Conservation (phyloP, 768 basidiomycete genomes). For the Tricholoma matsutake region DNA sequence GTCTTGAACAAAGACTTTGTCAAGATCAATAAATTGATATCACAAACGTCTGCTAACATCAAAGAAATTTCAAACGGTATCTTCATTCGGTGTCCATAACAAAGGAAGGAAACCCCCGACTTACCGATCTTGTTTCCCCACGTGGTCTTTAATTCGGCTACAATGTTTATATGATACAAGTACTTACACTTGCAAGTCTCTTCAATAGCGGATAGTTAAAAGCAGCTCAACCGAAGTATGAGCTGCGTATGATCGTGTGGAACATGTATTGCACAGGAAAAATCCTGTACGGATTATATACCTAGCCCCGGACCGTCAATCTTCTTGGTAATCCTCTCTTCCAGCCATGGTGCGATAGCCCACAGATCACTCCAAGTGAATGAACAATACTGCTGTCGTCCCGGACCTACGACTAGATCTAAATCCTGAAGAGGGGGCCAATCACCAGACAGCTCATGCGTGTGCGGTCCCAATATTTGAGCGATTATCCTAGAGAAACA, state of each 20-base stretch:
- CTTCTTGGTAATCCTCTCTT: slow-evolving; percentile 56
- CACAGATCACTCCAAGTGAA: slow-evolving; percentile 68
- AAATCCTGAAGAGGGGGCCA: slow-evolving; percentile 41
- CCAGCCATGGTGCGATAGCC: slow-evolving; percentile 79
- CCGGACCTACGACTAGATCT: slow-evolving; percentile 44
- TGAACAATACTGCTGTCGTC: slow-evolving; percentile 62
- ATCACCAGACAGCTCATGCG: slow-evolving; percentile 33
- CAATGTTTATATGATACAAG: too few species aligned
- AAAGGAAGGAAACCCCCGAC: slow-evolving; percentile 11
- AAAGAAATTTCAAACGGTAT: slow-evolving; percentile 6
- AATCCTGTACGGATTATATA: slow-evolving; percentile 24
- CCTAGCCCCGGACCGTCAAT: slow-evolving; percentile 76
- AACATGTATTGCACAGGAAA: not conserved
- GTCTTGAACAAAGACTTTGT: slow-evolving; percentile 7
- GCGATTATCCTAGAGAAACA: slow-evolving; percentile 50
- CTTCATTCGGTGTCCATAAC: slow-evolving; percentile 5
- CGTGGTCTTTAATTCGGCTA: slow-evolving; percentile 8
- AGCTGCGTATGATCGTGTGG: not conserved
- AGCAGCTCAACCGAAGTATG: not conserved
- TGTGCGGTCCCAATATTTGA: slow-evolving; percentile 50
- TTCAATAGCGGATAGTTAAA: not conserved
- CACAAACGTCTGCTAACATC: not conserved
- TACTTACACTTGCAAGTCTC: too few species aligned
- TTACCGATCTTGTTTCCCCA: slow-evolving; percentile 22
- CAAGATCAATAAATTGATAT: slow-evolving; percentile 4